Base-by-base conservation (phyloP, 2,329 filamentous ascomycete species). In the Ramularia endophylla region DNA sequence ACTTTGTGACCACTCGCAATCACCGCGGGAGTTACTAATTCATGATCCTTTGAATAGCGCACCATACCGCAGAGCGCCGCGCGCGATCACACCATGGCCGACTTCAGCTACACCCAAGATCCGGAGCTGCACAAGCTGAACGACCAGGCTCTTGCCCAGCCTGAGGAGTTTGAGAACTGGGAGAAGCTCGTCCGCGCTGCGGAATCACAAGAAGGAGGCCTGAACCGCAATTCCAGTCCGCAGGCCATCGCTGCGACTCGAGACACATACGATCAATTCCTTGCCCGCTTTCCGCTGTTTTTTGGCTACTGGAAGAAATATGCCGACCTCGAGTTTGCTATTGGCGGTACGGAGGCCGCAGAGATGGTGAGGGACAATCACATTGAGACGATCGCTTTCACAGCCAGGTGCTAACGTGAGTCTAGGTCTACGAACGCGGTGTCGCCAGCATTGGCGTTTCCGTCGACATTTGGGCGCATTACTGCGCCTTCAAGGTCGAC, bases 221-320 rank as follows among this genome's bases (percentile, higher is more conserved):
- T 98, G 49, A 95, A 94, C 63, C 85, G 92, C 56, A 98, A 98
- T 68, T 97, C 92, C 30, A 95, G 86, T 62, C 89, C 92, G 1
- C 86, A 94, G 60, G 87, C 92, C 19, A 88, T 98, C 55, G 82
- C 87, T 15, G 83, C 87, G 8, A 83, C 88, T 41, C 84, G 92
- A 65, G 81, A 86, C 64, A 80, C 86, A 48, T 97, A 94, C 70
- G 89, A 98, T 64, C 80, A 85, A 35, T 94, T 98, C 61, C 82
- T 98, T 16, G 79, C 86, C 47, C 95, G 95, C 61, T 98, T 95
- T 52, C 92, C 92, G 2, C 76, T 97, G 8, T 79, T 97, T 28
- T 98, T 97, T 59, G 92, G 90, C 38, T 98, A 97, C 71, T 98
- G 92, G 92, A 97, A 97, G 72, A 97, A 95, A 65, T 98, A 97